Evolutionary conservation across 345 rosid species (phyloP), one percentile per base, ranked within the genome.

Genomic region (Camelina neglecta): DNA sequence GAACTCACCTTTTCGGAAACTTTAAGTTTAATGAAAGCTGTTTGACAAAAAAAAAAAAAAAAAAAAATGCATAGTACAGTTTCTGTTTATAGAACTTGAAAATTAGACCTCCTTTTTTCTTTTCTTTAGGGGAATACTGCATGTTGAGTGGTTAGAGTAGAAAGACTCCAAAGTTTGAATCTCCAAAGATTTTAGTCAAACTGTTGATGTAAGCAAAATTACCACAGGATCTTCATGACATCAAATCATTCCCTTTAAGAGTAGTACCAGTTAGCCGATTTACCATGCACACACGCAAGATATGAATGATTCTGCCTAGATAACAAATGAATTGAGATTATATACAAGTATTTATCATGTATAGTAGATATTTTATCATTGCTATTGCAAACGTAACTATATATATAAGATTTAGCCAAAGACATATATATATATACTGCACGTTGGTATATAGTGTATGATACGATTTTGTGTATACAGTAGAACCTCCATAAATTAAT

Each of bases 81-180:
- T 67, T 60, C 74, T 75, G 69, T 62, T 55, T 76, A 41, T 41
- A 35, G 64, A 41, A 41, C 38, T 60, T 68, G 47, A 31, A 60
- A 67, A 49, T 44, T 69, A 58, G 65, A 61, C 75, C 70, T 38
- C 23, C 65, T 33, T 39, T 55, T 59, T 53, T 69, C 3, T 38
- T 39, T 9, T 39, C 11, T 8, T 41, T 15, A 2, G 49, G 55
- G 51, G 20, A 71, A 55, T 48, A 45, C 56, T 57, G 75, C 75
- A 71, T 77, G 72, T 64, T 48, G 39, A 65, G 72, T 77, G 39
- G 72, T 71, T 77, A 65, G 56, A 73, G 45, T 20, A 50, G 10
- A n/a, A 8, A 48, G 53, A 70, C n/a, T 64, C 65, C 39, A 29
- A 56, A 50, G 47, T 65, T 71, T 71, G 72, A 77, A 56, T 48